Evolutionary conservation across 768 basidiomycete species (phyloP), one percentile per base, ranked within the genome.

Genomic region (Tylopilus subfusipes): DNA sequence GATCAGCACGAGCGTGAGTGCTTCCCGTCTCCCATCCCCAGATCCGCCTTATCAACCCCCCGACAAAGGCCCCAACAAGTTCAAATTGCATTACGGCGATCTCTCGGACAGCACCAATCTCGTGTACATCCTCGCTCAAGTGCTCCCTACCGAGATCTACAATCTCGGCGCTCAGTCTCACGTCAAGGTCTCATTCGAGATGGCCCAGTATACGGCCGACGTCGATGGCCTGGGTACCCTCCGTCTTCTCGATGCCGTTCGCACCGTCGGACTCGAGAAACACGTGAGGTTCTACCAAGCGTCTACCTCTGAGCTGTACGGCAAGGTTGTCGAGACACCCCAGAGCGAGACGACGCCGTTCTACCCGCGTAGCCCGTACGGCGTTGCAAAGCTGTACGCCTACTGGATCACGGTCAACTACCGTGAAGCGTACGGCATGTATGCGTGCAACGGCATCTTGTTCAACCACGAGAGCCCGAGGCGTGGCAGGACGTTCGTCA

Each of bases 161-260:
- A 98, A 98, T 73, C 86, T 98, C 49, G 95, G 93, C 42, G 95
- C 95, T 16, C 95, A 98, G 72, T 93, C 91, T 40, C 95, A 98
- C 76, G 95, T 98, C 78, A 98, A 98, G 73, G 95, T 98, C 60
- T 97, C 94, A 25, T 98, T 98, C 72, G 96, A 98, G 73, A 96
- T 98, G 93, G 92, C 95, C 24, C 95, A 98, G 74, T 98, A 98
- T 76, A 98, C 96, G 0, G 94, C 91, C 48, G 96, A 98, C 66
- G 95, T 98, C 46, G 95, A 98, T 63, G 95, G 87, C 9, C 80
- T 98, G 38, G 95, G 95, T 50, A 98, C 95, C 7, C 83, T 98
- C 45, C 91, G 95, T 62, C 82, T 98, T 54, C 87, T 98, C 54
- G 96, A 98, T 65, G 95, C 95, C 51, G 86, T 98, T 71, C 85